phyloP scores from a whole-genome alignment of 1,284 basidiomycete genomes.

The Cystobasidiaceae sp. region DNA sequence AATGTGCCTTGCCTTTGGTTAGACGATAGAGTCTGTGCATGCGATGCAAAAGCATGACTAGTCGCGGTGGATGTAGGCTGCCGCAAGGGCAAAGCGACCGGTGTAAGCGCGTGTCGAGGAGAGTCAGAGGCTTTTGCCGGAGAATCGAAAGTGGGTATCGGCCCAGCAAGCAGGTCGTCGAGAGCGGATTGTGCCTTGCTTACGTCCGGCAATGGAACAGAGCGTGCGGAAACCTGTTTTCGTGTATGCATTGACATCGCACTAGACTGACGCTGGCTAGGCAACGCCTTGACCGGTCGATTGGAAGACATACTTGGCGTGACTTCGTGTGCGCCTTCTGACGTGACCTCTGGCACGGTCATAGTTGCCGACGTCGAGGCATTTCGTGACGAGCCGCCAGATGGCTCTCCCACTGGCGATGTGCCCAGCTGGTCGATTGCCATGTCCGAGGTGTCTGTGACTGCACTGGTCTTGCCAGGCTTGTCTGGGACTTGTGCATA shows the following conservation, averaged over 20 bases:
- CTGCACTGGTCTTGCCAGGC: too few species aligned
- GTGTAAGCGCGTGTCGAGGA: neutral
- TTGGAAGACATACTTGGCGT: too few species aligned
- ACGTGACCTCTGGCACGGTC: too few species aligned
- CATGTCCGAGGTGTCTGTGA: neutral
- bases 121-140: neutral
- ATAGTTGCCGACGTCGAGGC: too few species aligned
- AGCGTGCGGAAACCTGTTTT: too few species aligned
- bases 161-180: slow-evolving; percentile 12
- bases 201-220: neutral
- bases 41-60: neutral
- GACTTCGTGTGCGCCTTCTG: neutral
- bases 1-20: neutral
- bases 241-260: too few species aligned
- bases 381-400: too few species aligned
- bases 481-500: too few species aligned
- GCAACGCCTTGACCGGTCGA: too few species aligned
- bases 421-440: neutral
- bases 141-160: slow-evolving; percentile 20
- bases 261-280: too few species aligned
- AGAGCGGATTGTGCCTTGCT: slow-evolving; percentile 15
- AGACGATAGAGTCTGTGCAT: neutral
- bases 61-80: neutral
- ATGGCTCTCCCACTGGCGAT: too few species aligned
- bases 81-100: neutral